Evolutionary conservation across 164 flowering plant species (phyloP).

Genomic region (Cinnamomum chago): DNA sequence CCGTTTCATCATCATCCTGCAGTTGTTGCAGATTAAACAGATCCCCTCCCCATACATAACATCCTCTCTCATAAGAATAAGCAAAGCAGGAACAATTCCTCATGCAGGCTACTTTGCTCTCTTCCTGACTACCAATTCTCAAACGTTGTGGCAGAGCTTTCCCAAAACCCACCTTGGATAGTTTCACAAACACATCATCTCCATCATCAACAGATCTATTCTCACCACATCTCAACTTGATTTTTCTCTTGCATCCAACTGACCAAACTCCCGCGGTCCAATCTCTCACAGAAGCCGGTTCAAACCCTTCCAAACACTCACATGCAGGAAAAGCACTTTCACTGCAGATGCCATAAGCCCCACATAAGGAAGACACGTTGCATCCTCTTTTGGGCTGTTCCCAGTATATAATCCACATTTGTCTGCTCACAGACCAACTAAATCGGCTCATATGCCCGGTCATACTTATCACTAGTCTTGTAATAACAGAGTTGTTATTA

Average conservation of each 20-base stretch:
- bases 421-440: too few relatives aligned
- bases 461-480: too few relatives aligned
- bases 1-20: too few relatives aligned
- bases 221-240: constrained; percentile 6
- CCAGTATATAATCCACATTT: too few relatives aligned
- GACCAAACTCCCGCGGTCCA: background rate
- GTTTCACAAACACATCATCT: background rate
- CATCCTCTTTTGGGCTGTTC: too few relatives aligned
- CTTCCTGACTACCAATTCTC: constrained; percentile 6
- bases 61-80: background rate
- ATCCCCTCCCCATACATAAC: background rate
- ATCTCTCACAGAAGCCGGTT: too few relatives aligned
- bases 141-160: constrained; percentile 29
- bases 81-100: background rate
- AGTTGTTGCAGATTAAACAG: background rate
- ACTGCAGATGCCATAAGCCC: too few relatives aligned
- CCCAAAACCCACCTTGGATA: constrained; percentile 8
- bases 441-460: too few relatives aligned
- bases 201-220: background rate
- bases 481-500: too few relatives aligned
- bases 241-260: constrained; percentile 17
- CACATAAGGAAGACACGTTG: too few relatives aligned
- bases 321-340: too few relatives aligned
- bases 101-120: constrained; percentile 9
- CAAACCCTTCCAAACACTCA: too few relatives aligned